Evolutionary conservation across 2,329 filamentous ascomycete species (phyloP).

Genomic region (Aspergillus uvarum): DNA sequence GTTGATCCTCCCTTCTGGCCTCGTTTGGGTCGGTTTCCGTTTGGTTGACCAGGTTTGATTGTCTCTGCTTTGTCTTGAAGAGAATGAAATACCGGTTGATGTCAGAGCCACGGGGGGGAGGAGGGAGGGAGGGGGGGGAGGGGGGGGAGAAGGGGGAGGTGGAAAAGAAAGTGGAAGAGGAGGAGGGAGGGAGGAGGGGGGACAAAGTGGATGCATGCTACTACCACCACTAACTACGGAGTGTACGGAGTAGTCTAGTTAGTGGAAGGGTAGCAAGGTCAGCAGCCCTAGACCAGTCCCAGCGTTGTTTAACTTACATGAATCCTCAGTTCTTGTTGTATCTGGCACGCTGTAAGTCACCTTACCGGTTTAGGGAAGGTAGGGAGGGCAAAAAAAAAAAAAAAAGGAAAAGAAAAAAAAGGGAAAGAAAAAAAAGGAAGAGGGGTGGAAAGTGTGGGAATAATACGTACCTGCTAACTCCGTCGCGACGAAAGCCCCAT

Average conservation of each 20-base stretch:
- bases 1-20: constrained; percentile 40
- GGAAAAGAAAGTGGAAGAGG: constrained; percentile 1
- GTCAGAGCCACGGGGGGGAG: constrained; percentile 34
- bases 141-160: constrained; percentile 29
- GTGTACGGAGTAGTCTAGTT: background rate
- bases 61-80: constrained; percentile 28
- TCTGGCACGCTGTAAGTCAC: constrained; percentile 7
- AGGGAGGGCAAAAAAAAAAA: background rate
- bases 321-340: no score
- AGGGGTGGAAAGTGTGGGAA: constrained; percentile 8
- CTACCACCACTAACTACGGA: constrained; percentile 8
- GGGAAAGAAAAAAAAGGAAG: constrained; percentile 8
- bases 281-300: constrained; percentile 20
- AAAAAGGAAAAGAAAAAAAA: constrained; percentile 4
- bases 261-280: constrained; percentile 23
- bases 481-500: constrained; percentile 27
- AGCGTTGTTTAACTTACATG: constrained; percentile 6
- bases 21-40: constrained; percentile 34
- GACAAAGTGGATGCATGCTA: constrained; percentile 34
- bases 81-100: constrained; percentile 36
- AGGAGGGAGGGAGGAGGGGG: constrained; percentile 19
- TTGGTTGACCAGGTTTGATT: constrained; percentile 30
- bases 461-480: constrained; percentile 17
- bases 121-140: constrained; percentile 11
- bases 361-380: constrained; percentile 12